A percentile compares a stretch with the other conserved stretches of the same genome.
phyloP scores from a whole-genome alignment of 169 alveolate species.

The Cryptosporidium canis region DNA sequence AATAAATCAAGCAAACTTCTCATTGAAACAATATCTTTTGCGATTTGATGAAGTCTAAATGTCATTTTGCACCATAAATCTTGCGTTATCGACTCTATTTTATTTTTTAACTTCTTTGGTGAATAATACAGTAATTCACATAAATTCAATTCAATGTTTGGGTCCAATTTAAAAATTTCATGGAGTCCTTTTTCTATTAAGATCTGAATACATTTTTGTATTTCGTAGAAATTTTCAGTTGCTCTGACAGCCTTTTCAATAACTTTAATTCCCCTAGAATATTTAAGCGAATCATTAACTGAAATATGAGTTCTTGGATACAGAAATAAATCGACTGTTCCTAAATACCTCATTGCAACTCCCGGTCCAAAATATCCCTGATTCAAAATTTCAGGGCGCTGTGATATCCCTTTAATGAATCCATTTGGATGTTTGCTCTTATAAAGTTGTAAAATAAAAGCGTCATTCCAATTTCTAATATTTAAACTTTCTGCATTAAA shows the following conservation, averaged over 20 bases:
- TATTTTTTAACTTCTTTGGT: slow-evolving; percentile 1
- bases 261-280: not conserved
- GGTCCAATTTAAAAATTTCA: slow-evolving; percentile 42
- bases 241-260: slow-evolving; percentile 61
- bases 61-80: slow-evolving; percentile 38
- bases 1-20: slow-evolving; percentile 35
- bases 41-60: not conserved
- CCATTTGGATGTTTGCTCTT: slow-evolving; percentile 73
- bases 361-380: slow-evolving; percentile 71
- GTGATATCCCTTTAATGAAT: slow-evolving; percentile 75
- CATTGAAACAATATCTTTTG: slow-evolving; percentile 29
- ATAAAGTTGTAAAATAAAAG: slow-evolving; percentile 73
- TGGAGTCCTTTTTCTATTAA: slow-evolving; percentile 54
- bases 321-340: slow-evolving; percentile 11
- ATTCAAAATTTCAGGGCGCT: slow-evolving; percentile 69
- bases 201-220: slow-evolving; percentile 10
- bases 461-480: slow-evolving; percentile 73
- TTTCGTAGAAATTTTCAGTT: slow-evolving; percentile 12
- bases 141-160: slow-evolving; percentile 10
- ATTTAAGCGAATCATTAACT: slow-evolving; percentile 39
- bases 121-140: slow-evolving; percentile 28
- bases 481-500: slow-evolving; percentile 73
- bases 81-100: slow-evolving; percentile 37
- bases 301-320: slow-evolving; percentile 16
- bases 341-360: slow-evolving; percentile 59